Evolutionary conservation across 2,329 filamentous ascomycete species (phyloP).

Genomic region (Fusarium proliferatum): DNA sequence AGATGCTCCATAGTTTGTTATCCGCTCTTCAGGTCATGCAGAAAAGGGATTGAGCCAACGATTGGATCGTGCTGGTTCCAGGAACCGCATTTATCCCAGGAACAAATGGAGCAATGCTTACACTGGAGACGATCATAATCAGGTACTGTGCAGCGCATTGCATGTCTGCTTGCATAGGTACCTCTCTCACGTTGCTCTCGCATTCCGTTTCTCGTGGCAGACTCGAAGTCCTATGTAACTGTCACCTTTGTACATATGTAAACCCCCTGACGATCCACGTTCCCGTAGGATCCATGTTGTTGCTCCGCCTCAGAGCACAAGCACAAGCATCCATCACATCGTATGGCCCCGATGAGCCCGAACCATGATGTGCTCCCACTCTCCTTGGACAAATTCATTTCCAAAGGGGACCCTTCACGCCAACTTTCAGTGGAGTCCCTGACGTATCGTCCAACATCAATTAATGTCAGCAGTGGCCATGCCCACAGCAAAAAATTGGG

Average conservation of each 20-base stretch:
- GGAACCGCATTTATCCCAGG: conserved; percentile 17
- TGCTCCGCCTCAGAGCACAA: conserved; percentile 11
- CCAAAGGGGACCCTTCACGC: conserved; percentile 11
- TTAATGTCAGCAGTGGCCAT: conserved; percentile 13
- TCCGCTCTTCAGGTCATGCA: conserved; percentile 30
- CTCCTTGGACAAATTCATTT: conserved; percentile 30
- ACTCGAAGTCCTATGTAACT: background rate
- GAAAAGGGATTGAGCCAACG: conserved; percentile 22
- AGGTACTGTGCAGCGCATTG: conserved; percentile 11
- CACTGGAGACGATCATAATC: conserved; percentile 27
- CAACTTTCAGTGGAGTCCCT: conserved; percentile 24
- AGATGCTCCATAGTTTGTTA: conserved; percentile 15
- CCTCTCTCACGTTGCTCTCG: background rate
- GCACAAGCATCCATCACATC: background rate
- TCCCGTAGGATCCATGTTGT: background rate
- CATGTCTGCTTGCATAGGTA: background rate
- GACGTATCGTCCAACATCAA: conserved; percentile 23
- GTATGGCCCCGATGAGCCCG: background rate
- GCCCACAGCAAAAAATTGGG: conserved; percentile 17
- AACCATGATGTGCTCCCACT: conserved; percentile 6
- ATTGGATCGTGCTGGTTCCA: conserved; percentile 17
- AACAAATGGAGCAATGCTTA: conserved; percentile 5
- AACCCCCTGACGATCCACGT: conserved; percentile 12
- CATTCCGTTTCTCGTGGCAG: background rate
- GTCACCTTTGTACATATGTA: background rate